Base-by-base conservation (phyloP, 2,329 filamentous ascomycete genomes). In the Fusarium fracticaudum region DNA sequence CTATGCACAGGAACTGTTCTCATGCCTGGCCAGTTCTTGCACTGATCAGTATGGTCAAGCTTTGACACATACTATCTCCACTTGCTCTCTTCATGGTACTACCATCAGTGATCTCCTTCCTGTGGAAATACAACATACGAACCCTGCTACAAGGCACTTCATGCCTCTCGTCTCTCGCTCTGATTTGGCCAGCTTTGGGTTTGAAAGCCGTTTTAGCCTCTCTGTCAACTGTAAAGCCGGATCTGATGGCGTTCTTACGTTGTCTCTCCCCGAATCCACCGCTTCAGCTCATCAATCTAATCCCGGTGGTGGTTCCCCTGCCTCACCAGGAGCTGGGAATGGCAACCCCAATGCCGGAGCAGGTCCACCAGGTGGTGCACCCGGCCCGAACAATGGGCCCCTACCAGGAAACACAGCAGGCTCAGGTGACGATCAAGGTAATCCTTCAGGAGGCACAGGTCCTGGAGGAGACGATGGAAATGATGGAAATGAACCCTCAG, bases 201-300 rank as follows among this genome's bases (percentile, higher is more conserved):
- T 79, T 58, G 71, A 76, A 26, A 71, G 67, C 14, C 72, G 70
- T 3, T 65, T 81, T n/a, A 72, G 76, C 8, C 59, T 81, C 57
- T 69, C 71, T 38, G 55, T 81, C 18, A 74, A 77, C 11, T 83
- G 79, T 55, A 76, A 76, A 37, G 75, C 80, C 59, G 81, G 81
- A 4, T 61, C 76, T n/a, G 77, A 82, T 53, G 81, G 80, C 22
- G 70, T 81, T 29, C 69, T 83, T 7, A 82, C 80, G 12, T 51
- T 81, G 17, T 79, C 79, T 41, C 44, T 80, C 10, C 73, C 75
- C 13, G 65, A 69, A 17, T 50, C 74, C 15, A 59, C 60, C 6
- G 44, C 76, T 44, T 55, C 77, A 11, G 72, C 51, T 24, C 37
- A 45, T 20, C 62, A 54, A n/a, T 29, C 67, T 29, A 26, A 31